Conservation (phyloP, 129 eudicot genomes). For the Chrysanthemum lavandulifolium region DNA sequence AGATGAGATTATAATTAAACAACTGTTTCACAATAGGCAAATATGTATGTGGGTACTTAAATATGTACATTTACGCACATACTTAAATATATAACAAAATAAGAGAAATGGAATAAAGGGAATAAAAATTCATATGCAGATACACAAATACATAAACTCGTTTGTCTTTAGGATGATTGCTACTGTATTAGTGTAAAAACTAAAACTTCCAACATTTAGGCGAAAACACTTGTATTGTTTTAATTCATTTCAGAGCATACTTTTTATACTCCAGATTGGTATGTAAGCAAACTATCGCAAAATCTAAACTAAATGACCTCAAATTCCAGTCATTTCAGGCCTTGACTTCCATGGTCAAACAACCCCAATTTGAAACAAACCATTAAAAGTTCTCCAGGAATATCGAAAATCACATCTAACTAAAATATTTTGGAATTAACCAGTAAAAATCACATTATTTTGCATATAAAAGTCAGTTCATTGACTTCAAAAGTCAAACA, state of each 20-base stretch:
- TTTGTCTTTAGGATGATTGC: too few species aligned
- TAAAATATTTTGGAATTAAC: background rate
- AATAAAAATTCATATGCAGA: too few species aligned
- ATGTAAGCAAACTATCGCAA: background rate
- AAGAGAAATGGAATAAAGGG: too few species aligned
- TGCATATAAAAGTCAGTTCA: slow-evolving; percentile 2
- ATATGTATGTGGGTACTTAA: background rate
- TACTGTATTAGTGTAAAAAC: too few species aligned
- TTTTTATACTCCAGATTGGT: background rate
- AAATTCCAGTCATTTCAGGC: slow-evolving; percentile 1
- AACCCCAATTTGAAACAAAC: slow-evolving; percentile 1
- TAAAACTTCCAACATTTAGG: background rate
- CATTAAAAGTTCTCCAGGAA: background rate
- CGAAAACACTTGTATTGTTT: background rate
- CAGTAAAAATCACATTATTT: slow-evolving; percentile 17
- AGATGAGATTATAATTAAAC: background rate
- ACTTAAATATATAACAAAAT: too few species aligned
- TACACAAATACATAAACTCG: too few species aligned
- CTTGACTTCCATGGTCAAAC: slow-evolving; percentile 30
- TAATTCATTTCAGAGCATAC: background rate
- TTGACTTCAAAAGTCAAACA: slow-evolving; percentile 32
- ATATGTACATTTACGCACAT: background rate
- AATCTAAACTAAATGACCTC: slow-evolving; percentile 7
- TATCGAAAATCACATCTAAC: background rate
- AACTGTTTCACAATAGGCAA: too few species aligned